phyloP scores from a whole-genome alignment of 208 protist genomes.

The Sergeia podlipaevii region DNA sequence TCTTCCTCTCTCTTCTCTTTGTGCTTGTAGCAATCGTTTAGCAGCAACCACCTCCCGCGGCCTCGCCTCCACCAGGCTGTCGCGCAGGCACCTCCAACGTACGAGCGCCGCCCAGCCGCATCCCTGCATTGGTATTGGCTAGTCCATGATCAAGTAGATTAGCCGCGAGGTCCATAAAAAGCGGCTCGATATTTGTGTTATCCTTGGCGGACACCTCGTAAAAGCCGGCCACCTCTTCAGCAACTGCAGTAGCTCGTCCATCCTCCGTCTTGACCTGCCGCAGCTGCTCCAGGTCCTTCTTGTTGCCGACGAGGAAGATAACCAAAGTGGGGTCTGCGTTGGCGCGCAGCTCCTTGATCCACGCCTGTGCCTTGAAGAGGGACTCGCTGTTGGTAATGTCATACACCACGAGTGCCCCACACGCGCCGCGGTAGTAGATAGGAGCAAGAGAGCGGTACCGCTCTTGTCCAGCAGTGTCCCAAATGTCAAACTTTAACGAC shows the following conservation, averaged over 20 bases:
- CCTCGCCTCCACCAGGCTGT: conserved; percentile 15
- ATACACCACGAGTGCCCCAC: conserved; percentile 95
- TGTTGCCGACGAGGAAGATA: conserved; percentile 96
- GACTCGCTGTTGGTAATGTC: conserved; percentile 96
- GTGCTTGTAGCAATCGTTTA: conserved; percentile 20
- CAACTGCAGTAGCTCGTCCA: conserved; percentile 49
- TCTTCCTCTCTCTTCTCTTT: neutral
- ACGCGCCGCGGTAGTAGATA: conserved; percentile 93
- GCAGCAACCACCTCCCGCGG: conserved; percentile 19
- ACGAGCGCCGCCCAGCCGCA: conserved; percentile 9
- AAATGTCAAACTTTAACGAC: conserved; percentile 86
- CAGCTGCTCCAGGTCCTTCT: conserved; percentile 92
- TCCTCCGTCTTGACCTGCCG: conserved; percentile 79
- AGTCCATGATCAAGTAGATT: conserved; percentile 91
- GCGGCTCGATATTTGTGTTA: conserved; percentile 75
- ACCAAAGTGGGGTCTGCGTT: conserved; percentile 88
- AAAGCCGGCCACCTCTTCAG: conserved; percentile 75
- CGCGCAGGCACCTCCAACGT: conserved; percentile 23
- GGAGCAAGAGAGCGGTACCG: conserved; percentile 88
- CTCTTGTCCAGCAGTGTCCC: conserved; percentile 93
- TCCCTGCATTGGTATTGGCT: conserved; percentile 18
- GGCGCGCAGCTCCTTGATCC: conserved; percentile 95
- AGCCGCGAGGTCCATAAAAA: conserved; percentile 88
- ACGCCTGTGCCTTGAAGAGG: conserved; percentile 93
- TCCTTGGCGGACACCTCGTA: conserved; percentile 90